Conservation (phyloP, 1,284 basidiomycete genomes). For the Flammula alnicola region DNA sequence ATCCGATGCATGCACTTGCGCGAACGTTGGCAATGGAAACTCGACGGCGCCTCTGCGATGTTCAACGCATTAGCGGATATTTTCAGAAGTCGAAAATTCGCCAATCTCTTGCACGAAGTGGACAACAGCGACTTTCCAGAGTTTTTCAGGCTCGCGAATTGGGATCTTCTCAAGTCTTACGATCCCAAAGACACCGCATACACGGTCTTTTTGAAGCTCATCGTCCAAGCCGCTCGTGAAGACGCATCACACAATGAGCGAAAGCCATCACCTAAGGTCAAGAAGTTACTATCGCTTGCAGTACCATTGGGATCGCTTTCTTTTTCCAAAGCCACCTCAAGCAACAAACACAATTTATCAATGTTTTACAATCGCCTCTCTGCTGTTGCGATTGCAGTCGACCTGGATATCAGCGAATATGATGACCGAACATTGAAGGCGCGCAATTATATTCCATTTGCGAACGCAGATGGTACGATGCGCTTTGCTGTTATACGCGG, state of each 20-base stretch:
- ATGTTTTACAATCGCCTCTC: slow-evolving; percentile 89
- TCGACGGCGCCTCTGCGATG: slow-evolving; percentile 62
- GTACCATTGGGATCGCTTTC: slow-evolving; percentile 77
- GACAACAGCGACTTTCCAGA: slow-evolving; percentile 79
- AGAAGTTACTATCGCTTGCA: slow-evolving; percentile 79
- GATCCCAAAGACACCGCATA: slow-evolving; percentile 74
- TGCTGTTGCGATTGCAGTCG: slow-evolving; percentile 77
- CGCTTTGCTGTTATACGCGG: slow-evolving; percentile 79
- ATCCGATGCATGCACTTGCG: slow-evolving; percentile 77
- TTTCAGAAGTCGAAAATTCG: slow-evolving; percentile 82
- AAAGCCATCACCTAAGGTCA: slow-evolving; percentile 55
- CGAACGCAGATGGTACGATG: slow-evolving; percentile 69
- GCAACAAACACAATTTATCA: slow-evolving; percentile 52
- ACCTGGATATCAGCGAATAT: slow-evolving; percentile 64
- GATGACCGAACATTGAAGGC: slow-evolving; percentile 63
- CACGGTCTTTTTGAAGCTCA: slow-evolving; percentile 80
- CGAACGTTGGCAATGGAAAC: slow-evolving; percentile 76
- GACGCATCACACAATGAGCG: slow-evolving; percentile 33
- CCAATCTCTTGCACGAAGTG: slow-evolving; percentile 75
- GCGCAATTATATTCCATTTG: slow-evolving; percentile 72
- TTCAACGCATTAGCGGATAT: slow-evolving; percentile 75
- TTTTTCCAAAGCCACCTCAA: slow-evolving; percentile 63
- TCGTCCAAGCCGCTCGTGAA: slow-evolving; percentile 59
- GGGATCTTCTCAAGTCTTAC: slow-evolving; percentile 57
- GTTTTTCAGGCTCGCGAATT: slow-evolving; percentile 73